Evolutionary conservation across 805 yeast species (phyloP).

Genomic region (Ogataea saltuana): DNA sequence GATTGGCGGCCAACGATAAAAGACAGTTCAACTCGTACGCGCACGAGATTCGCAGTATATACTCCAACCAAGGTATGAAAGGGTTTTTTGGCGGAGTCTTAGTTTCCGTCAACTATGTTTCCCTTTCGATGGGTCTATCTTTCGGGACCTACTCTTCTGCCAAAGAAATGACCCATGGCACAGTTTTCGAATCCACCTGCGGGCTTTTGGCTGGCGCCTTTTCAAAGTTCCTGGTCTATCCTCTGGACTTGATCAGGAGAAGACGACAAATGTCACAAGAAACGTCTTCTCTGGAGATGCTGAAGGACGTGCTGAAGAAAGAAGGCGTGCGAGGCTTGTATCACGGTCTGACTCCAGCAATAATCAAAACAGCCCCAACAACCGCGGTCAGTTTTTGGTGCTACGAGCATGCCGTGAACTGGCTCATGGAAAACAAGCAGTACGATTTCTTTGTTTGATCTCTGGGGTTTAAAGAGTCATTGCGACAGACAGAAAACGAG

Average conservation of each 20-base stretch:
- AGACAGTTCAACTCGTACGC: slow-evolving; percentile 37
- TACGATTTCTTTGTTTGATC: neutral
- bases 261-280: slow-evolving; percentile 60
- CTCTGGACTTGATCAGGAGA: slow-evolving; percentile 80
- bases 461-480: neutral
- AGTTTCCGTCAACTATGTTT: slow-evolving; percentile 60
- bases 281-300: slow-evolving; percentile 27
- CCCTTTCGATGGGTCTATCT: slow-evolving; percentile 71
- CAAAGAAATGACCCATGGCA: slow-evolving; percentile 39
- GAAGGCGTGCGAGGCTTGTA: slow-evolving; percentile 75
- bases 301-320: slow-evolving; percentile 41
- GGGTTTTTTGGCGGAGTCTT: slow-evolving; percentile 54
- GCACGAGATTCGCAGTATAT: slow-evolving; percentile 38
- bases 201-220: slow-evolving; percentile 75
- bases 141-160: slow-evolving; percentile 66
- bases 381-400: slow-evolving; percentile 41
- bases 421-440: slow-evolving; percentile 18
- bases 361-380: slow-evolving; percentile 80
- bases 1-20: slow-evolving; percentile 67
- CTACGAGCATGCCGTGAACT: slow-evolving; percentile 34
- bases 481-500: neutral
- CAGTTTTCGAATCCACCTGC: slow-evolving; percentile 54
- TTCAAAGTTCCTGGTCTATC: slow-evolving; percentile 76
- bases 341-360: slow-evolving; percentile 69
- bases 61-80: slow-evolving; percentile 35